These are phyloP conservation scores for Skeletonema potamos DNA, from an alignment of 108 stramenopile genomes.

Conservation along the genomic window DNA sequence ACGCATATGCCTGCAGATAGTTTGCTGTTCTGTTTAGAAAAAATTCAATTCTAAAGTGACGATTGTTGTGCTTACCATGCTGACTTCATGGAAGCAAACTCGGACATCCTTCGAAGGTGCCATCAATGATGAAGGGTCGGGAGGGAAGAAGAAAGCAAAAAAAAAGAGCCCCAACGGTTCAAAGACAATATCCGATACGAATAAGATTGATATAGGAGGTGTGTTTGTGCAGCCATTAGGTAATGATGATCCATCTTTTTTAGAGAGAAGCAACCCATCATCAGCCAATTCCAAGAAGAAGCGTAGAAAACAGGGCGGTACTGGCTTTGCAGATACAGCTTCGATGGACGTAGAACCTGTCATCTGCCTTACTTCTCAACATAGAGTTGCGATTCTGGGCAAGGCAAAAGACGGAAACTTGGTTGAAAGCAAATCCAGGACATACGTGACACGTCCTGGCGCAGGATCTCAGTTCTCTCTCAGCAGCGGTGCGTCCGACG, in stretches of 20 bases:
- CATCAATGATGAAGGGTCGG: constrained; percentile 2
- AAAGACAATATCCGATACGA: background rate
- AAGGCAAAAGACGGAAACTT: constrained; percentile 7
- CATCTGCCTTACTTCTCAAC: constrained; percentile 40
- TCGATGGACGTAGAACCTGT: constrained; percentile 24
- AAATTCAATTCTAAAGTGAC: background rate
- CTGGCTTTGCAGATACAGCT: background rate
- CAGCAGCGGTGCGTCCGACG: background rate
- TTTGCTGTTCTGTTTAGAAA: background rate
- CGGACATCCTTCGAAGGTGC: constrained; percentile 34
- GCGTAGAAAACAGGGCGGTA: constrained; percentile 22
- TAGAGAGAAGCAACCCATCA: constrained; percentile 21
- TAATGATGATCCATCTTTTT: constrained; percentile 3
- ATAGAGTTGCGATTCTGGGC: constrained; percentile 33
- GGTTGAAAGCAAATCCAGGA: constrained; percentile 39
- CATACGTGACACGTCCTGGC: constrained; percentile 43
- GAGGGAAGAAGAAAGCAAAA: constrained; percentile 11
- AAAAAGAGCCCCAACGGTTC: background rate
- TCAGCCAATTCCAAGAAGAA: constrained; percentile 25
- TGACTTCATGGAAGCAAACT: constrained; percentile 42
- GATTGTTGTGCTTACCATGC: constrained; percentile 6
- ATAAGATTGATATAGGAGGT: constrained; percentile 16
- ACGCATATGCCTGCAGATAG: background rate
- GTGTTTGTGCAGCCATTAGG: constrained; percentile 26
- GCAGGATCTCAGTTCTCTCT: constrained; percentile 23